Evolutionary conservation across 192 early-diverging fungal genomes (phyloP).

Genomic region (Umbelopsis isabellina): DNA sequence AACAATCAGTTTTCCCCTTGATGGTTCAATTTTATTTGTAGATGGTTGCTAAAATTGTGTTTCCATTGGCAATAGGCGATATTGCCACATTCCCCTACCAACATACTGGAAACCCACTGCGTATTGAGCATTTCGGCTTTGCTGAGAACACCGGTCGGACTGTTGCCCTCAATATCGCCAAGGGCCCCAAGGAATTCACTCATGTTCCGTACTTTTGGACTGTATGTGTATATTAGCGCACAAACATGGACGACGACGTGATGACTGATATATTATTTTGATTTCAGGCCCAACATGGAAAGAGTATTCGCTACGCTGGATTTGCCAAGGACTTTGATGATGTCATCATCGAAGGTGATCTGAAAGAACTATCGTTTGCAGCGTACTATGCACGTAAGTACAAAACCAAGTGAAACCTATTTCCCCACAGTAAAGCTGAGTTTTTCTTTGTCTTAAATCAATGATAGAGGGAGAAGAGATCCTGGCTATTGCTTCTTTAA

Average conservation of each 20-base stretch:
- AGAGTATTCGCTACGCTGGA: conserved; percentile 58
- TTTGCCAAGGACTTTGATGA: conserved; percentile 58
- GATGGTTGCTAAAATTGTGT: neutral
- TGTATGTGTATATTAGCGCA: conserved; percentile 20
- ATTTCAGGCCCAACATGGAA: conserved; percentile 47
- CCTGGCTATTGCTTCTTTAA: conserved; percentile 42
- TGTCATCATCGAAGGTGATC: conserved; percentile 44
- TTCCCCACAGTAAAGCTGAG: neutral
- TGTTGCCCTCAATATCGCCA: conserved; percentile 36
- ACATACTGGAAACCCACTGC: conserved; percentile 43
- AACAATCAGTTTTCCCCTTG: neutral
- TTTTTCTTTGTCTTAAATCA: neutral
- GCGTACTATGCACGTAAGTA: conserved; percentile 39
- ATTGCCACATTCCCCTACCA: conserved; percentile 56
- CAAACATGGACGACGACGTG: neutral
- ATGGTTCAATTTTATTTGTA: too few relatives aligned
- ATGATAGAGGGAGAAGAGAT: conserved; percentile 36
- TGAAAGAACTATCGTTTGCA: conserved; percentile 30
- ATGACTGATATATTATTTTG: neutral
- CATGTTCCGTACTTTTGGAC: conserved; percentile 65
- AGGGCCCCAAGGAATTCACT: conserved; percentile 40
- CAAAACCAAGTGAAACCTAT: neutral
- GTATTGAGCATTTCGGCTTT: conserved; percentile 64
- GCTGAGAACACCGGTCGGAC: conserved; percentile 45
- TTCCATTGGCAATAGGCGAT: conserved; percentile 45